A percentile compares a stretch with the other conserved stretches of the same genome.
phyloP scores from a whole-genome alignment of 257 asterid species.

The Anisodus acutangulus region DNA sequence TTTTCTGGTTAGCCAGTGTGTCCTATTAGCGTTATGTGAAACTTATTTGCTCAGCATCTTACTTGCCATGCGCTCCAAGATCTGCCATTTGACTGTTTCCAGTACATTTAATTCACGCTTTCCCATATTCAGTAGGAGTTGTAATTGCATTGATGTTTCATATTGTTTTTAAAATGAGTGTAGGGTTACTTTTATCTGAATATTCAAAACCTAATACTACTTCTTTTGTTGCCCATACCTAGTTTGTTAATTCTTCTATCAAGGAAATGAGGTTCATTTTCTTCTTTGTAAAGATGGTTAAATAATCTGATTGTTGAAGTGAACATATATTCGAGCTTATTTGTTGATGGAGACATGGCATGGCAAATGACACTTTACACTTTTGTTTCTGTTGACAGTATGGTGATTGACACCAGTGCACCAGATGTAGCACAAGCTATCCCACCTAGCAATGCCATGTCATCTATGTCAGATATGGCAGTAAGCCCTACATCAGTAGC shows the following conservation, averaged over 20 bases:
- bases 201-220: background rate
- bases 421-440: constrained; percentile 61
- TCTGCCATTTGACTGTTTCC: background rate
- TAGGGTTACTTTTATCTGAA: background rate
- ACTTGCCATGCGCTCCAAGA: background rate
- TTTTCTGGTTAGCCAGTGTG: constrained; percentile 1
- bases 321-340: background rate
- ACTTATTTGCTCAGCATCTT: constrained; percentile 11
- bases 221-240: background rate
- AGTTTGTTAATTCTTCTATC: background rate
- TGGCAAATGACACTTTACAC: constrained; percentile 4
- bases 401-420: constrained; percentile 63
- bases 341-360: background rate
- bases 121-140: background rate
- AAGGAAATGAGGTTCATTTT: background rate
- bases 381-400: constrained; percentile 42
- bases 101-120: background rate
- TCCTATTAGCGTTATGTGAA: background rate
- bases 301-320: background rate
- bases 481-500: constrained; percentile 94
- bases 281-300: background rate
- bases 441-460: constrained; percentile 69
- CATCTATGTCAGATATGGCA: constrained; percentile 83
- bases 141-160: constrained; percentile 4
- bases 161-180: background rate